Evolutionary conservation across 2,329 filamentous ascomycete genomes (phyloP).

Genomic region (Biscogniauxia sp.): DNA sequence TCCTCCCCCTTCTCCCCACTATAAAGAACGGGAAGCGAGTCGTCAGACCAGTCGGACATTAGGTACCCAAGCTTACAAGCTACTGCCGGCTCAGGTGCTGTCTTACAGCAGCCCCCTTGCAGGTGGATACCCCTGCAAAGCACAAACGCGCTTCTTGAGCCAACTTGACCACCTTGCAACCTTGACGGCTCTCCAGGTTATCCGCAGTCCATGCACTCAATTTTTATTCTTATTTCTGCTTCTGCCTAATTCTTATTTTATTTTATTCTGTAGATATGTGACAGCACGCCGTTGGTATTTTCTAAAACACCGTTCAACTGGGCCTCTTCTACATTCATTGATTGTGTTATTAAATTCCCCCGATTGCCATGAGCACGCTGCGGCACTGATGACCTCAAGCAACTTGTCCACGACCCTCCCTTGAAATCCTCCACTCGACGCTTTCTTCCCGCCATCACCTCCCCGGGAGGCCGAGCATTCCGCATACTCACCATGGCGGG

Average conservation of each 20-base stretch:
- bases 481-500: conserved; percentile 46
- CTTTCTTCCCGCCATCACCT: conserved; percentile 4
- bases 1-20: not conserved
- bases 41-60: not conserved
- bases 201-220: conserved; percentile 3
- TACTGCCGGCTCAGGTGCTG: not conserved
- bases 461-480: conserved; percentile 9
- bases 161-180: not conserved
- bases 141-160: not conserved
- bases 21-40: not conserved
- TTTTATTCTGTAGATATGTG: not conserved
- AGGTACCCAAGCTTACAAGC: not conserved
- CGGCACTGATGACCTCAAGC: not conserved
- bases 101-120: not conserved
- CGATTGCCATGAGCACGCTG: not conserved
- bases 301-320: not conserved
- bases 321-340: not conserved
- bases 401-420: conserved; percentile 1
- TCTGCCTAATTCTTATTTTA: not conserved
- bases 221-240: not conserved
- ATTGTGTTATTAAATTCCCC: not conserved
- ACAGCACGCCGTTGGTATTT: not conserved
- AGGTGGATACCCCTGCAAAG: not conserved
- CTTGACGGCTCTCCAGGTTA: not conserved
- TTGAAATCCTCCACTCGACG: conserved; percentile 1